These are phyloP conservation scores for Candida gigantensis DNA, from an alignment of 1,139 yeast genomes.

Conservation along the genomic window DNA sequence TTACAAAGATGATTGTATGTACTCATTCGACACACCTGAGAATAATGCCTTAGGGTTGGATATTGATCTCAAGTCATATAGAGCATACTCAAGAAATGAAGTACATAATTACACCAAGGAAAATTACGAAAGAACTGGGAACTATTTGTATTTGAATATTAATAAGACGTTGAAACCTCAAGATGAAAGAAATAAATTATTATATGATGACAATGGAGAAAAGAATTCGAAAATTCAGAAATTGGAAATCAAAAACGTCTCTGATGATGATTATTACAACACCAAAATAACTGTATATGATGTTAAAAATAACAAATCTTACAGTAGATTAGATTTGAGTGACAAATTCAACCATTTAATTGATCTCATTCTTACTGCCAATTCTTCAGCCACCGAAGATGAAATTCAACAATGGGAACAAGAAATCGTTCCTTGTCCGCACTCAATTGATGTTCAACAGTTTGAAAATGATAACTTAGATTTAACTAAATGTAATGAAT, in stretches of 20 bases:
- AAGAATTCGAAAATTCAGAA: constrained; percentile 62
- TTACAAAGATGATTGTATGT: constrained; percentile 83
- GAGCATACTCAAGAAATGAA: constrained; percentile 58
- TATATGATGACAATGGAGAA: constrained; percentile 29
- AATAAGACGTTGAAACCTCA: constrained; percentile 46
- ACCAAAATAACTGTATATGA: constrained; percentile 49
- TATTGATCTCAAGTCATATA: constrained; percentile 67
- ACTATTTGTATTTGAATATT: constrained; percentile 59
- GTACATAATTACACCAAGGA: constrained; percentile 52
- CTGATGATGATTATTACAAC: constrained; percentile 70
- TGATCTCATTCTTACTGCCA: constrained; percentile 56
- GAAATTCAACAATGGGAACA: constrained; percentile 92
- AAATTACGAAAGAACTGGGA: constrained; percentile 54
- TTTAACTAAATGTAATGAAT: constrained; percentile 55
- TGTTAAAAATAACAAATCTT: constrained; percentile 25
- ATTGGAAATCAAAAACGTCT: constrained; percentile 69
- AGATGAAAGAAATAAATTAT: constrained; percentile 21
- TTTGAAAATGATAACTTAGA: constrained; percentile 23
- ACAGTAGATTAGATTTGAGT: constrained; percentile 24
- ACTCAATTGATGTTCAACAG: constrained; percentile 58
- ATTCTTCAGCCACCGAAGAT: constrained; percentile 65
- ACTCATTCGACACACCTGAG: constrained; percentile 73
- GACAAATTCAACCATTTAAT: constrained; percentile 32
- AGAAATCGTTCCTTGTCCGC: constrained; percentile 78
- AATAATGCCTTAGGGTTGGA: constrained; percentile 63